These are phyloP conservation scores for Hordeum marinum DNA, from an alignment of 176 grass and related monocot genomes.

Conservation along the genomic window DNA sequence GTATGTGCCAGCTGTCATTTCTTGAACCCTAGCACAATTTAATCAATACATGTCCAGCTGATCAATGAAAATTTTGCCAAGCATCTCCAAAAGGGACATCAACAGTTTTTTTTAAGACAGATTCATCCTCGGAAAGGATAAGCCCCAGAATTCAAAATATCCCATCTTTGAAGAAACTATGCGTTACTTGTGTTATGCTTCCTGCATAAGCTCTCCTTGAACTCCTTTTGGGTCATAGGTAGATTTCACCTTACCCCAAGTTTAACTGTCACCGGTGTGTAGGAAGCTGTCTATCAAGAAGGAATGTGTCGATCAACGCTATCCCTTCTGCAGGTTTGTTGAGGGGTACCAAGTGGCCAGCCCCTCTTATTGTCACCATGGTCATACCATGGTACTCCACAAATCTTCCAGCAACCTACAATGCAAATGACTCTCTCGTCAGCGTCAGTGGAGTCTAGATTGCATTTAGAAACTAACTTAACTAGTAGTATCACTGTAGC, in stretches of 20 bases:
- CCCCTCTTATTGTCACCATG: constrained; percentile 87
- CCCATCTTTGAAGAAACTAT: neutral
- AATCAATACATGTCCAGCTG: neutral
- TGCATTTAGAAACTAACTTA: neutral
- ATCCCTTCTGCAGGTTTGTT: constrained; percentile 82
- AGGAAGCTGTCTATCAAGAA: constrained; percentile 57
- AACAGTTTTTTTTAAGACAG: neutral
- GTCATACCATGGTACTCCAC: constrained; percentile 72
- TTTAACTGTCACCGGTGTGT: constrained; percentile 26
- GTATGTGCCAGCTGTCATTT: neutral
- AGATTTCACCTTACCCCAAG: neutral
- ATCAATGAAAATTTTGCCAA: neutral
- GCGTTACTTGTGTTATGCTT: neutral
- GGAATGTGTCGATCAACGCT: constrained; percentile 56
- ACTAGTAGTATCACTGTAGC: neutral
- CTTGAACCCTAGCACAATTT: neutral
- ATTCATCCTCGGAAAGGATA: neutral
- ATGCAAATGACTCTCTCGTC: neutral
- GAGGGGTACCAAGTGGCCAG: constrained; percentile 83
- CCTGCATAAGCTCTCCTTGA: neutral
- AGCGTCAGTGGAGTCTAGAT: neutral
- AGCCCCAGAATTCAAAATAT: neutral
- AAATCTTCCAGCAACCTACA: constrained; percentile 87
- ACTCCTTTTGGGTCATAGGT: neutral
- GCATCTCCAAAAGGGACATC: neutral